Percentiles rank a stretch among this genome's conserved stretches.
Conservation (phyloP, 2,329 filamentous ascomycete species). For the Monosporascus sp. region DNA sequence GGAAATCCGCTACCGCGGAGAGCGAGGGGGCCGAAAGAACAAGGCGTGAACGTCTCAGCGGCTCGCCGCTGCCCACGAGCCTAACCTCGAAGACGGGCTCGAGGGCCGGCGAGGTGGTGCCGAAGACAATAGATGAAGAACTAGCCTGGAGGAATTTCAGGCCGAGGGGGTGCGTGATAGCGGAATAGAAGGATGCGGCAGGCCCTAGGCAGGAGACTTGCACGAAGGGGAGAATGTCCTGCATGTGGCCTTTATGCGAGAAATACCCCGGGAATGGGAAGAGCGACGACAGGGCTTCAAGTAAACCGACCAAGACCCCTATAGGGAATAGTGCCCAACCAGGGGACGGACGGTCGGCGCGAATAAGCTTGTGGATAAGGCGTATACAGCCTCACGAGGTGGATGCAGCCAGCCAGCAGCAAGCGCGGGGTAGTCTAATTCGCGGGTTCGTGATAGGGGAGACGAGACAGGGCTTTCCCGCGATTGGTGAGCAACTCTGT, state of each 20-base stretch:
- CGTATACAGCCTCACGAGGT: slow-evolving; percentile 14
- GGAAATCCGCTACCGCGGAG: slow-evolving; percentile 65
- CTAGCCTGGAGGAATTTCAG: slow-evolving; percentile 58
- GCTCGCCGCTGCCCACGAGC: slow-evolving; percentile 27
- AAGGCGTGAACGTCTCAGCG: slow-evolving; percentile 43
- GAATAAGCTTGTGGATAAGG: slow-evolving; percentile 1
- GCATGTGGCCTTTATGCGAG: slow-evolving; percentile 12
- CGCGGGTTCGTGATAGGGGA: not conserved
- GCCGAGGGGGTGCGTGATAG: slow-evolving; percentile 71
- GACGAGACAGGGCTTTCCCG: too few relatives aligned
- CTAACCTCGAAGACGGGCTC: slow-evolving; percentile 41
- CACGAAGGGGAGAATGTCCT: slow-evolving; percentile 42
- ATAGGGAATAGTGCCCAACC: not conserved
- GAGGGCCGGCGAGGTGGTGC: slow-evolving; percentile 25
- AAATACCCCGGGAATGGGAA: too few relatives aligned
- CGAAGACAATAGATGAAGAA: slow-evolving; percentile 37
- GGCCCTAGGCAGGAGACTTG: slow-evolving; percentile 72
- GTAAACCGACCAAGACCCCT: too few relatives aligned
- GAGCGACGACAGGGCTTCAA: too few relatives aligned
- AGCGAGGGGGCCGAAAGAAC: slow-evolving; percentile 64
- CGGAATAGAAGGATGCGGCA: slow-evolving; percentile 78
- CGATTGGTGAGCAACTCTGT: not conserved
- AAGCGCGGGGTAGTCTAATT: slow-evolving; percentile 5
- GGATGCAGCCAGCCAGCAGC: slow-evolving; percentile 14
- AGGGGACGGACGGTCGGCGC: not conserved